Base-by-base conservation (phyloP, 768 basidiomycete genomes). In the Tephrocybe rancida region DNA sequence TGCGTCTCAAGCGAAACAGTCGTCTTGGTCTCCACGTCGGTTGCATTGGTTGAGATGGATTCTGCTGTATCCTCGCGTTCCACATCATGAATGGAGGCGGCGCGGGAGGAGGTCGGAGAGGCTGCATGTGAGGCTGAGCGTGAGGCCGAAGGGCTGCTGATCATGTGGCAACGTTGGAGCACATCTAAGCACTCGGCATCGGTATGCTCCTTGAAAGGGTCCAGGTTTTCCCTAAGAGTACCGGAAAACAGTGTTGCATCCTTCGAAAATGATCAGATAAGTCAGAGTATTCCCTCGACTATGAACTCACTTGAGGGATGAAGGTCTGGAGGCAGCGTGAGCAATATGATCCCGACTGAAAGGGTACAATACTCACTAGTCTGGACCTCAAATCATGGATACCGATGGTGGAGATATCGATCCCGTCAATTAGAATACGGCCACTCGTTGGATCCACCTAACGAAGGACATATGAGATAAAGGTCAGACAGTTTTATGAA, bases 351-450 rank as follows among this genome's bases (percentile, higher is more conserved):
- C 13, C 5, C 13, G 16, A 44, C 9, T 29, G 11, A 16, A 59
- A 26, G 57, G 19, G 37, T 21, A 18, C 52, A 56, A n/a, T 19
- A 70, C 84, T 65, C 64, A 88, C 87, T 67, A 90, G 59, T 56
- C 86, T 81, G 1, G 88, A 87, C 16, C 90, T 79, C 56, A 95
- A 64, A 65, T 94, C 93, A 62, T 92, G 84, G 16, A 95, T 70
- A 11, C 93, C 92, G 51, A 97, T 94, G 3, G 74, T 86, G 1
- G 87, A 86, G 47, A 94, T 92, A 63, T 95, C 93, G 53, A 95
- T 86, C 4, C 92, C 94, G 56, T 95, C 94, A 18, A 96, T 85
- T 41, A 90, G 26, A 46, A 97, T 93, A 21, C 78, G 78, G 0
- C 95, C 95, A 14, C 72, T 73, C 2, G 78, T 72, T 1, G 94